Evolutionary conservation across 2,329 filamentous ascomycete species (phyloP), one percentile per base, ranked within the genome.

Genomic region (Aspergillus sp.): DNA sequence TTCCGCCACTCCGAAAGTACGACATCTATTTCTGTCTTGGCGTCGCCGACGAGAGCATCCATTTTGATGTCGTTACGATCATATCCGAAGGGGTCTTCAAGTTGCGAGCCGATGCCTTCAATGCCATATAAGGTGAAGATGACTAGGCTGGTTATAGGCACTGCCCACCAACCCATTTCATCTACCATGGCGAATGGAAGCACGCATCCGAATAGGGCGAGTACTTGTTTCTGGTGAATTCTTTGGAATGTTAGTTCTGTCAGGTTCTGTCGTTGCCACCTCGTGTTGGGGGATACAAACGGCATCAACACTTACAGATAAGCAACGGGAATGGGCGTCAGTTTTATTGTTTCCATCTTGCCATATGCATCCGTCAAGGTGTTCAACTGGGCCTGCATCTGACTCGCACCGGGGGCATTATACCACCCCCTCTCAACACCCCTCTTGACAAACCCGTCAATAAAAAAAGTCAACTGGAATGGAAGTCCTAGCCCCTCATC

Each of bases 61-160:
- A 84, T 81, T 57, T 83, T 83, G 62, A 85, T 84, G 57, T 84
- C 81, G 44, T 82, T 83, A 55, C 76, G 73, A 50, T 82, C 81
- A 44, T 81, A 81, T 2, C 81, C 81, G 57, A 85, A 84, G 1
- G 81, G 81, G 57, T 85, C 81, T 57, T 85, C 81, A 1, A 84
- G 66, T 59, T 83, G 80, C 4, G 72, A 74, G 8, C 79, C 81
- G 43, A 83, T 84, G 1, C 78, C 80, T 47, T 82, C 78, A 27
- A 82, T 82, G 0, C 79, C 79, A 47, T 85, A 84, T 2, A 84
- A 65, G 0, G 81, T 83, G 53, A 85, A 84, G 4, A 76, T 74
- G 5, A 84, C 74, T 9, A 84, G 71, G 1, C 73, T 73, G 0
- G 81, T 77, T 27, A 84, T 74, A 2, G 76, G 72, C 2, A 84